Evolutionary conservation across 2,329 filamentous ascomycete genomes (phyloP).

Genomic region (Aspergillus japonicus): DNA sequence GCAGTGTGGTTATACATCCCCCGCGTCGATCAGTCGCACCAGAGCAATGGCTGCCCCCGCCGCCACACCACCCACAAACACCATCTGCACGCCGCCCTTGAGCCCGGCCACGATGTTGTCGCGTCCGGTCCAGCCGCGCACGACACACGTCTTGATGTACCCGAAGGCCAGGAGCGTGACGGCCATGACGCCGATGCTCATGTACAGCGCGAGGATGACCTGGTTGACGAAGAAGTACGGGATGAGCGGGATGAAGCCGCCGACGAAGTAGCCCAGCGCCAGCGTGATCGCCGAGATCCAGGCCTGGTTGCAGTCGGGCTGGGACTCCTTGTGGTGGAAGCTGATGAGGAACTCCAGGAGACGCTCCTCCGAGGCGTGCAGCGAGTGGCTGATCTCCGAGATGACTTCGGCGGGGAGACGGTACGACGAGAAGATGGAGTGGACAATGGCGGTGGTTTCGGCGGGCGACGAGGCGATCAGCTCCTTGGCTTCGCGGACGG

Average conservation of each 20-base stretch:
- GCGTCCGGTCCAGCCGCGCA: constrained; percentile 45
- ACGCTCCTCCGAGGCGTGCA: constrained; percentile 39
- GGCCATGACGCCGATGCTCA: constrained; percentile 44
- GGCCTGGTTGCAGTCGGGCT: constrained; percentile 47
- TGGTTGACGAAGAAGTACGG: constrained; percentile 63
- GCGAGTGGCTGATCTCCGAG: constrained; percentile 35
- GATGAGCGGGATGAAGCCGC: constrained; percentile 67
- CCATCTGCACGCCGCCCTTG: constrained; percentile 63
- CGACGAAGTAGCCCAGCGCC: constrained; percentile 67
- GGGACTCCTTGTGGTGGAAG: constrained; percentile 49
- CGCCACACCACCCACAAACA: constrained; percentile 63
- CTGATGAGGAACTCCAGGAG: constrained; percentile 49
- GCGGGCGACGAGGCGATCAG: constrained; percentile 40
- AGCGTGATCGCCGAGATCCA: constrained; percentile 63
- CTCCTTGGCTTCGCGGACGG: constrained; percentile 44
- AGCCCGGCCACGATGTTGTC: constrained; percentile 54
- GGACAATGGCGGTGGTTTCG: constrained; percentile 41
- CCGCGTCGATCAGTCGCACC: constrained; percentile 53
- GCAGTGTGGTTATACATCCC: background rate
- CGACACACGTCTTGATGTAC: constrained; percentile 47
- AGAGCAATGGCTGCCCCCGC: constrained; percentile 66
- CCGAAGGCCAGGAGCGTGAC: constrained; percentile 44
- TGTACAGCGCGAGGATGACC: constrained; percentile 52
- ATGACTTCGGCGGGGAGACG: constrained; percentile 39
- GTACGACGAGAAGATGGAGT: constrained; percentile 43